phyloP scores from a whole-genome alignment of 352 stramenopile genomes.

The Phytopythium kandeliae region DNA sequence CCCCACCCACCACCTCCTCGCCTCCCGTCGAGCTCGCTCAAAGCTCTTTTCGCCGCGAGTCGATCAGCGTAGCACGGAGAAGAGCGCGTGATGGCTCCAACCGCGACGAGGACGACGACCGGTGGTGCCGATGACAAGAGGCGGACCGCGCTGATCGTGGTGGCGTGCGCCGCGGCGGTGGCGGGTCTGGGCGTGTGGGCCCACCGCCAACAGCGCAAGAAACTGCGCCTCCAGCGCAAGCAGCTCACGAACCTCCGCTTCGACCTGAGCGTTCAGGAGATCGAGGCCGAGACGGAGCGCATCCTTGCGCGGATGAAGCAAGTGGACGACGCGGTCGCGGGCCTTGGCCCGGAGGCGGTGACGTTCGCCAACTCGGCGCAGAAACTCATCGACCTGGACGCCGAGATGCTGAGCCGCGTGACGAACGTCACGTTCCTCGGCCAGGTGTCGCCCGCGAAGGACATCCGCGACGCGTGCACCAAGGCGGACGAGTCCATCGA shows the following conservation, averaged over 20 bases:
- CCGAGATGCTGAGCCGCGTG: constrained; percentile 78
- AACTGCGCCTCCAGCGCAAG: constrained; percentile 32
- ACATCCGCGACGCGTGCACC: constrained; percentile 74
- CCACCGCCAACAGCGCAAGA: constrained; percentile 39
- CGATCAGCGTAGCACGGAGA: no score
- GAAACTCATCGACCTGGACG: constrained; percentile 77
- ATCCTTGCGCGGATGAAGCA: constrained; percentile 69
- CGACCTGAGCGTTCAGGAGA: constrained; percentile 65
- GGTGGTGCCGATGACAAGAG: constrained; percentile 39
- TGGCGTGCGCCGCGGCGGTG: constrained; percentile 34
- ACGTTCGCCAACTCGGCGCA: constrained; percentile 72
- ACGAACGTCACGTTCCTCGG: constrained; percentile 85
- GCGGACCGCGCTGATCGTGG: constrained; percentile 53
- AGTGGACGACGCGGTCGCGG: constrained; percentile 67
- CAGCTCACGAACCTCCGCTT: constrained; percentile 64
- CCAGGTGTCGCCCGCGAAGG: constrained; percentile 61
- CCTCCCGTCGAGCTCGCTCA: no score
- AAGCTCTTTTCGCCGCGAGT: no score
- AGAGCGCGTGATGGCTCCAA: background rate
- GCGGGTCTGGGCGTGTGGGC: constrained; percentile 45
- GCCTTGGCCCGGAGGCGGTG: constrained; percentile 23
- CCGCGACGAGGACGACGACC: background rate
- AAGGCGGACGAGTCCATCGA: constrained; percentile 78
- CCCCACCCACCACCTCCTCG: background rate
- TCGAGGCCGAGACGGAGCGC: constrained; percentile 54